Percentiles rank a stretch among this genome's conserved stretches.
Evolutionary conservation across 306 rosid genomes (phyloP).

Genomic region (Cicer cuneatum): DNA sequence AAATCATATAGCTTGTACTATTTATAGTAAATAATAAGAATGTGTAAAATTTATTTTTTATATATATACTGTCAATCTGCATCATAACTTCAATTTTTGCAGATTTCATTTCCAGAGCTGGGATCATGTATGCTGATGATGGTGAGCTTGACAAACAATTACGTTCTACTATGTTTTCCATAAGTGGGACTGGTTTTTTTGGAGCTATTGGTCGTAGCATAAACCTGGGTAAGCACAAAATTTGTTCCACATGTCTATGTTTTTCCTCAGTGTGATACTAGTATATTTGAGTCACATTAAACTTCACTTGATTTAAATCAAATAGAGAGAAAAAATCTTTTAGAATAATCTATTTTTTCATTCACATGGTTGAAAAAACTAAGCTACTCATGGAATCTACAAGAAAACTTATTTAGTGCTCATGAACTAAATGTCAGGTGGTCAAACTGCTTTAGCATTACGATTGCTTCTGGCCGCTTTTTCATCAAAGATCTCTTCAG

Average conservation of each 20-base stretch:
- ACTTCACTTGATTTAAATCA: neutral
- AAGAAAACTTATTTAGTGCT: constrained; percentile 20
- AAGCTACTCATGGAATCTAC: neutral
- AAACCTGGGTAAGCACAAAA: constrained; percentile 70
- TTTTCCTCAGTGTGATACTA: neutral
- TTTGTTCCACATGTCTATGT: neutral
- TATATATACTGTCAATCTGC: constrained; percentile 49
- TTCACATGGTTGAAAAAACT: no score
- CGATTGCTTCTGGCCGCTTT: constrained; percentile 83
- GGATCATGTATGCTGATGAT: constrained; percentile 78
- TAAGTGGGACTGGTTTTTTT: constrained; percentile 83
- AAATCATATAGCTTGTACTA: neutral
- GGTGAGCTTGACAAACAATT: constrained; percentile 62
- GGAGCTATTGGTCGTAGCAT: constrained; percentile 90
- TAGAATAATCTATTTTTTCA: neutral
- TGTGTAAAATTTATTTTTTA: neutral
- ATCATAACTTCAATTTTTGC: constrained; percentile 64
- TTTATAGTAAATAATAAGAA: neutral
- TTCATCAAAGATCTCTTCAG: constrained; percentile 83
- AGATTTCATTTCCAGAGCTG: constrained; percentile 92
- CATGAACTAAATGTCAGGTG: constrained; percentile 60
- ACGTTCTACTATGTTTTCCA: constrained; percentile 77
- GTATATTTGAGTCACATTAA: neutral
- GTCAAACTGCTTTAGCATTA: constrained; percentile 89
- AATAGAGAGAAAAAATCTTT: neutral